These are phyloP conservation scores for Funneliformis caledonium DNA, from an alignment of 371 early-diverging fungal genomes.

Conservation along the genomic window DNA sequence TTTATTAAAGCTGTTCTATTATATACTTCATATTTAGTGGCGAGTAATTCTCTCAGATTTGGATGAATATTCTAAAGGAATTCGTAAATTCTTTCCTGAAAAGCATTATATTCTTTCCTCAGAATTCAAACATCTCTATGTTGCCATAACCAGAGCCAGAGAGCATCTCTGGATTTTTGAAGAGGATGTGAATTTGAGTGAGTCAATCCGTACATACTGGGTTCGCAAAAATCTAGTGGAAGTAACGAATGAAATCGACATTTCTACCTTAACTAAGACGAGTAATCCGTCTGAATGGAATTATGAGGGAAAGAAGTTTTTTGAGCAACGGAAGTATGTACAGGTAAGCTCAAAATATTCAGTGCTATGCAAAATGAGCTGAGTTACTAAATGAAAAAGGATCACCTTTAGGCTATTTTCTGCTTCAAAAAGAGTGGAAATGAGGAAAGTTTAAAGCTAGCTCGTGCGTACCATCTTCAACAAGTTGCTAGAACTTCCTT, in stretches of 20 bases:
- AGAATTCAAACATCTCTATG: conserved; percentile 32
- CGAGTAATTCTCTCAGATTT: conserved; percentile 19
- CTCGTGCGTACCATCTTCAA: conserved; percentile 23
- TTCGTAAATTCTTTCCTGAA: conserved; percentile 6
- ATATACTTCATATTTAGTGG: neutral
- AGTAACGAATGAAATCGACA: conserved; percentile 18
- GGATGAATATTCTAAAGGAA: neutral
- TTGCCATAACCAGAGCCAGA: conserved; percentile 25
- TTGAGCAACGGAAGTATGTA: conserved; percentile 3
- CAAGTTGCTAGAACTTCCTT: conserved; percentile 18
- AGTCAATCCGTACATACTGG: conserved; percentile 15
- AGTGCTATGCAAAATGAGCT: neutral
- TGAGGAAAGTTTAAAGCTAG: neutral
- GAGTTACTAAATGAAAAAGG: neutral
- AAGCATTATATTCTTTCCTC: conserved; percentile 25
- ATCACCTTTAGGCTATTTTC: neutral
- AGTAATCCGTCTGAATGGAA: conserved; percentile 18
- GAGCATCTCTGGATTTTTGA: conserved; percentile 26
- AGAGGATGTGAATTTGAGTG: neutral
- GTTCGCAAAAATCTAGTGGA: neutral
- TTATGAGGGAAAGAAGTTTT: conserved; percentile 18
- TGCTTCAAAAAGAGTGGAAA: conserved; percentile 31
- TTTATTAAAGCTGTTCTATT: neutral
- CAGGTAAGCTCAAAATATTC: conserved; percentile 15
- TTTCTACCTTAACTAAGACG: conserved; percentile 19